Evolutionary conservation across 805 yeast species (phyloP).

Genomic region (Wickerhamiella musiphila): DNA sequence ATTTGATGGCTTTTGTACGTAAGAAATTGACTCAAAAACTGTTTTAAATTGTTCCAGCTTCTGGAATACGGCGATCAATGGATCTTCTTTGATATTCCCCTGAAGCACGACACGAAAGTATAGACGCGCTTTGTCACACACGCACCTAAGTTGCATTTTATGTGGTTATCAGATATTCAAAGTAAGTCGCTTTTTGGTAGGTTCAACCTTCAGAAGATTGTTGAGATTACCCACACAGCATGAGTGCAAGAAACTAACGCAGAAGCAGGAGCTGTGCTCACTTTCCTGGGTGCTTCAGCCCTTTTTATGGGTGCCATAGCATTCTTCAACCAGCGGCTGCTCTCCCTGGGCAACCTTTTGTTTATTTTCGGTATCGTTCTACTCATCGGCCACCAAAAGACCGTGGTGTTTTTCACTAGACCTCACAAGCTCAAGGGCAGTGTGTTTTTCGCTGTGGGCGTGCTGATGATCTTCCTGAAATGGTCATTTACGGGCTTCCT

Average conservation of each 20-base stretch:
- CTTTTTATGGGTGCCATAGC: slow-evolving; percentile 70
- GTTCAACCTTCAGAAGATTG: background rate
- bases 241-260: slow-evolving; percentile 5
- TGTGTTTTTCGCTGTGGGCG: slow-evolving; percentile 59
- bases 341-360: slow-evolving; percentile 76
- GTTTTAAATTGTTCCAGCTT: no score
- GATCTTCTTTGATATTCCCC: no score
- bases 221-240: background rate
- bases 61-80: no score
- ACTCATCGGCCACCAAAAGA: slow-evolving; percentile 76
- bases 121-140: no score
- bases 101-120: no score
- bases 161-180: slow-evolving; percentile 24
- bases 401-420: slow-evolving; percentile 66
- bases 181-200: slow-evolving; percentile 17
- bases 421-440: slow-evolving; percentile 80
- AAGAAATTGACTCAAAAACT: no score
- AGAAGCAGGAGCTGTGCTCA: slow-evolving; percentile 88
- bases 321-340: slow-evolving; percentile 71
- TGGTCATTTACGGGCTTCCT: slow-evolving; percentile 73
- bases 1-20: no score
- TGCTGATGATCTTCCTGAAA: slow-evolving; percentile 53
- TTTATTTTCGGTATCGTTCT: slow-evolving; percentile 68
- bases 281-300: slow-evolving; percentile 53
- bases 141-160: no score